These are phyloP conservation scores for Lichtheimia corymbifera DNA, from an alignment of 371 early-diverging fungal genomes.

Conservation along the genomic window DNA sequence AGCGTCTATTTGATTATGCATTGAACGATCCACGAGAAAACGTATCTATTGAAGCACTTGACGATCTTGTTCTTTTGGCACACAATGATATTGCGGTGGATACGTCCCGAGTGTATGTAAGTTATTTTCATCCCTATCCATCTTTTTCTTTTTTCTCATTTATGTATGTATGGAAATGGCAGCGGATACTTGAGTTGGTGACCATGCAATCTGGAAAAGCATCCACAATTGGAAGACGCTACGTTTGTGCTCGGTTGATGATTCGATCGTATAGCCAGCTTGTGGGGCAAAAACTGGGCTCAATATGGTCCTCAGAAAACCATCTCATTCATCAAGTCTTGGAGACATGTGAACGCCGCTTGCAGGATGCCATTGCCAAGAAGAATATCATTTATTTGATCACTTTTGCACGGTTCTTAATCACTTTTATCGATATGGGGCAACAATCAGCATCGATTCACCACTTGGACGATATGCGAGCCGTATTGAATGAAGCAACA, in stretches of 20 bases:
- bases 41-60: slow-evolving; percentile 26
- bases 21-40: slow-evolving; percentile 31
- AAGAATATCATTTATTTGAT: neutral
- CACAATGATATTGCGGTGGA: slow-evolving; percentile 35
- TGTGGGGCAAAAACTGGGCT: neutral
- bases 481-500: neutral
- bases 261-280: slow-evolving; percentile 2
- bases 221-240: neutral
- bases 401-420: slow-evolving; percentile 1
- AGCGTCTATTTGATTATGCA: slow-evolving; percentile 30
- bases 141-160: no score
- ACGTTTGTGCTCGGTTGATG: slow-evolving; percentile 3
- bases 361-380: neutral
- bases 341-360: slow-evolving; percentile 2
- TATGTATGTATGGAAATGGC: neutral
- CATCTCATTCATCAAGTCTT: neutral
- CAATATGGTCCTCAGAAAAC: neutral
- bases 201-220: neutral
- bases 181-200: slow-evolving; percentile 3
- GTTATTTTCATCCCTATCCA: slow-evolving; percentile 4
- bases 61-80: slow-evolving; percentile 34
- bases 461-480: neutral
- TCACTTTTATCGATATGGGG: neutral
- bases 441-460: neutral
- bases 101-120: slow-evolving; percentile 28